These are phyloP conservation scores for Daldinia eschscholtzii DNA, from an alignment of 2,329 filamentous ascomycete genomes.

Conservation along the genomic window DNA sequence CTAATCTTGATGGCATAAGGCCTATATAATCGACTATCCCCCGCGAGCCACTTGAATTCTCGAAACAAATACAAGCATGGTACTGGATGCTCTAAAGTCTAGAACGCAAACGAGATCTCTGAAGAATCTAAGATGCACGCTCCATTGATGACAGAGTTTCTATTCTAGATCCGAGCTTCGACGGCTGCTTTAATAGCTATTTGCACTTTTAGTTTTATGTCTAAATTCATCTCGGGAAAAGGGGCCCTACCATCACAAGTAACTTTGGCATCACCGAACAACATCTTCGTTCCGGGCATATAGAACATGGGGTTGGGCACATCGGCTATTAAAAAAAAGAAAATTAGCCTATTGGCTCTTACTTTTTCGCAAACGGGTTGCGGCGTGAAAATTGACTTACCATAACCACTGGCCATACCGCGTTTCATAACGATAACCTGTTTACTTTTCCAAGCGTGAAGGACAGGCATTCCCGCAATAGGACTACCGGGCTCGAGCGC, in stretches of 20 bases:
- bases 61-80: constrained; percentile 7
- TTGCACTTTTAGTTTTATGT: neutral
- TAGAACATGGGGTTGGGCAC: constrained; percentile 95
- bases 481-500: constrained; percentile 84
- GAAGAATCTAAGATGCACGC: constrained; percentile 33
- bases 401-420: constrained; percentile 88
- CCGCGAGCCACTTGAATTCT: neutral
- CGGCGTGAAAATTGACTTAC: constrained; percentile 58
- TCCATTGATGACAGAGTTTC: constrained; percentile 37
- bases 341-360: constrained; percentile 10
- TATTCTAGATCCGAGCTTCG: constrained; percentile 52
- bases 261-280: constrained; percentile 90
- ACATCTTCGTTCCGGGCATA: constrained; percentile 89
- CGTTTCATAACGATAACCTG: constrained; percentile 95
- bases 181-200: constrained; percentile 59
- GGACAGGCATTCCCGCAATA: constrained; percentile 92
- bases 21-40: neutral
- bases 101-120: constrained; percentile 21
- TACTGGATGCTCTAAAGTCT: constrained; percentile 24
- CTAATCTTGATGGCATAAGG: neutral
- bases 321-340: constrained; percentile 71
- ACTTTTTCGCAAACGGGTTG: neutral
- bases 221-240: neutral
- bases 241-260: constrained; percentile 78
- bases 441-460: constrained; percentile 95